Evolutionary conservation across 306 rosid genomes (phyloP).

Genomic region (Chamaecrista fasciculata): DNA sequence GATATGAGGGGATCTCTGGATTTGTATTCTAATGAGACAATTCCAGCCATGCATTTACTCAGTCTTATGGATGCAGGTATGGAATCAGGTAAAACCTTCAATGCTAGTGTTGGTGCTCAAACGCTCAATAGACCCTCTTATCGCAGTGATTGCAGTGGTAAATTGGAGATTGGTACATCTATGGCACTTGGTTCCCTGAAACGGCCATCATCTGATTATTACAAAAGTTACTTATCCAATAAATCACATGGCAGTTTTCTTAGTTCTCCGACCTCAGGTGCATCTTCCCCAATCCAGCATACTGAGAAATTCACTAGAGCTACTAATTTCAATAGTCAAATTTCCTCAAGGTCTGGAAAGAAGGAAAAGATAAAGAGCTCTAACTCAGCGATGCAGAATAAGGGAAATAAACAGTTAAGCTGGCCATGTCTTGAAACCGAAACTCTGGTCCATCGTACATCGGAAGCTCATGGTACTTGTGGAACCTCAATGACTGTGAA

Average conservation of each 20-base stretch:
- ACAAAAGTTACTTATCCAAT: constrained; percentile 28
- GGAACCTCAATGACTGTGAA: constrained; percentile 31
- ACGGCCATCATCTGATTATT: constrained; percentile 25
- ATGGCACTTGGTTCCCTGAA: constrained; percentile 31
- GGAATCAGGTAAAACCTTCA: constrained; percentile 43
- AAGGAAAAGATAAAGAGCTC: constrained; percentile 39
- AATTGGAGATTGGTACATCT: constrained; percentile 35
- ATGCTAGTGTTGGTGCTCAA: constrained; percentile 32
- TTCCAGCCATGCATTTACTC: constrained; percentile 72
- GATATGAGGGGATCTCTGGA: constrained; percentile 39
- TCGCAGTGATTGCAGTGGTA: constrained; percentile 36
- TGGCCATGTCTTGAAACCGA: constrained; percentile 28
- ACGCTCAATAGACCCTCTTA: constrained; percentile 37
- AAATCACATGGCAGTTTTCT: constrained; percentile 39
- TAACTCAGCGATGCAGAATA: constrained; percentile 23
- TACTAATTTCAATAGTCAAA: constrained; percentile 34
- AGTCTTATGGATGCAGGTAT: constrained; percentile 65
- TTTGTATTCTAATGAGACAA: constrained; percentile 55
- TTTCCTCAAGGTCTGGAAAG: constrained; percentile 33
- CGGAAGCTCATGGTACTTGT: constrained; percentile 28
- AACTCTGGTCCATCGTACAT: constrained; percentile 20
- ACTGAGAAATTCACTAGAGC: constrained; percentile 24
- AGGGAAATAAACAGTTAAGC: constrained; percentile 26
- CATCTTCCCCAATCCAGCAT: constrained; percentile 44
- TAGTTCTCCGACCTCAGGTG: constrained; percentile 30